Evolutionary conservation across 176 grass and related monocot genomes (phyloP).

Genomic region (Musa itinerans): DNA sequence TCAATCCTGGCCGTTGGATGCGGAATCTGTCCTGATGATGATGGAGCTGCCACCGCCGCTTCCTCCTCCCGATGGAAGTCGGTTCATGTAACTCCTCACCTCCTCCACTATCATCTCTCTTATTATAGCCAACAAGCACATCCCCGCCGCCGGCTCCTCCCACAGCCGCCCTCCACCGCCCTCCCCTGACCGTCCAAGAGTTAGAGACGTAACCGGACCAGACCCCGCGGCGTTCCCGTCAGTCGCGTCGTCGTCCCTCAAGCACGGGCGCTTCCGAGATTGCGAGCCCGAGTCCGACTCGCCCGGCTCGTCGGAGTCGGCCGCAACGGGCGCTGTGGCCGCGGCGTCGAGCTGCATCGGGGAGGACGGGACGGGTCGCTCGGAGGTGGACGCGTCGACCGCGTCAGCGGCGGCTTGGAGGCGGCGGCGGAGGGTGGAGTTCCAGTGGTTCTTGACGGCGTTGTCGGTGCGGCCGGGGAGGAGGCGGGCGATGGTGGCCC

Average conservation of each 20-base stretch:
- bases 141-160: conserved; percentile 27
- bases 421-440: conserved; percentile 35
- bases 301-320: not conserved
- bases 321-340: not conserved
- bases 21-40: not conserved
- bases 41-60: not conserved
- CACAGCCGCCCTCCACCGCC: not conserved
- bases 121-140: conserved; percentile 5
- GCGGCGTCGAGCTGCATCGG: not conserved
- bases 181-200: conserved; percentile 44
- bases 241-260: not conserved
- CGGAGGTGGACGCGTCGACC: not conserved
- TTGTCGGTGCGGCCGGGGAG: conserved; percentile 62
- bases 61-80: not conserved
- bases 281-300: conserved; percentile 2
- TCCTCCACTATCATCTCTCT: conserved; percentile 50
- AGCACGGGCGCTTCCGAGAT: not conserved
- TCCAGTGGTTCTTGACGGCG: conserved; percentile 76
- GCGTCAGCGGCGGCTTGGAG: too few species aligned
- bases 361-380: not conserved
- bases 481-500: conserved; percentile 57
- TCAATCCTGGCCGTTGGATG: not conserved
- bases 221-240: not conserved
- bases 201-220: conserved; percentile 37
- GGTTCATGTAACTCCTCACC: conserved; percentile 46